Conservation (phyloP, 495 filamentous ascomycete species). For the Penicillium goetzii region DNA sequence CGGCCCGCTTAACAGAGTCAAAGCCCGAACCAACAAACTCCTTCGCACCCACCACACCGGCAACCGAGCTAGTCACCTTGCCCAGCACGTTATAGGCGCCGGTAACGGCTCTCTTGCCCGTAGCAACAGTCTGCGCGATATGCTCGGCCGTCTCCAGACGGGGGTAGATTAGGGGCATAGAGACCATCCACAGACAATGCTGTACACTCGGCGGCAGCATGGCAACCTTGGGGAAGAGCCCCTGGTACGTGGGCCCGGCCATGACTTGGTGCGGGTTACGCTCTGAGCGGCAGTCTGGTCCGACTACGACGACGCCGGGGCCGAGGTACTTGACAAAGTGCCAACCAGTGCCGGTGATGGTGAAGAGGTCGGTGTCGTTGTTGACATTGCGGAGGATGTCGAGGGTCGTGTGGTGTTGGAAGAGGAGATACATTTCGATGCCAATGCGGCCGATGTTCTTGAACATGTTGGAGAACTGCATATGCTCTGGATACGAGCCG, state of each 20-base stretch:
- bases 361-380: slow-evolving; percentile 90
- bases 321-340: slow-evolving; percentile 97
- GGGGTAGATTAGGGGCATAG: slow-evolving; percentile 89
- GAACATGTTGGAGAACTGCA: slow-evolving; percentile 96
- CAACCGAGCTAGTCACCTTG: slow-evolving; percentile 90
- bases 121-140: slow-evolving; percentile 86
- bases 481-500: slow-evolving; percentile 95
- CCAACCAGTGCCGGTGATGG: slow-evolving; percentile 95
- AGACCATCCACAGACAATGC: slow-evolving; percentile 93
- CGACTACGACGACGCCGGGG: slow-evolving; percentile 85
- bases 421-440: slow-evolving; percentile 99
- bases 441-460: slow-evolving; percentile 96
- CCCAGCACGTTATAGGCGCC: slow-evolving; percentile 93
- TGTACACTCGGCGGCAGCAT: slow-evolving; percentile 90
- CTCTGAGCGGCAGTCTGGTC: slow-evolving; percentile 89
- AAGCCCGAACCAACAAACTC: slow-evolving; percentile 89
- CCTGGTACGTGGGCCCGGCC: slow-evolving; percentile 96
- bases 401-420: slow-evolving; percentile 96
- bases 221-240: slow-evolving; percentile 92
- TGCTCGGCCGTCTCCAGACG: slow-evolving; percentile 88
- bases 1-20: slow-evolving; percentile 89
- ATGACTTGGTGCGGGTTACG: slow-evolving; percentile 88
- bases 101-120: slow-evolving; percentile 93
- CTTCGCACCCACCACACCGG: slow-evolving; percentile 92
- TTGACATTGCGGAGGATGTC: slow-evolving; percentile 87